Base-by-base conservation (phyloP, 306 rosid species). In the Luffa aegyptiaca region DNA sequence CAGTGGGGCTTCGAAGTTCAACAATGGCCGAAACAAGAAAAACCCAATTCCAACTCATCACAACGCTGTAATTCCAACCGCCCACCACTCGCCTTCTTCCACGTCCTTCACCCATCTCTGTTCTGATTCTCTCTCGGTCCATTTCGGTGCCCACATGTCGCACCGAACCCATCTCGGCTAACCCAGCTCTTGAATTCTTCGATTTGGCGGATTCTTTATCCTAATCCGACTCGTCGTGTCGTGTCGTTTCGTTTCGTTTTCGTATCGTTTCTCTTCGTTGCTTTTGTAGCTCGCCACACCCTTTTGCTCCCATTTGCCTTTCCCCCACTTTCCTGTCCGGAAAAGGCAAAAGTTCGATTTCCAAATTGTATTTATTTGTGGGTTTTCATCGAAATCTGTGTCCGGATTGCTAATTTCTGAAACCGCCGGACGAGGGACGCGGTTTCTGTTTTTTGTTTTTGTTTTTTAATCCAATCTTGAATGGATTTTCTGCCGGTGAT, bases 361-460 rank as follows among this genome's bases (percentile, higher is more conserved):
- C 5, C 8, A 74, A 74, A 13, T 48, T 33, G 41, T 33, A 14
- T 74, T 8, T 14, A 7, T 51, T 44, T 51, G 45, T 49, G 62
- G 77, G 56, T 21, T 70, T 45, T 70, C 76, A 45, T 70, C n/a
- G 76, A 45, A 70, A 70, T 70, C 41, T 37, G 56, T 45, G 76
- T 70, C 75, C 16, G 13, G 31, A 16, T 64, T 64, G 16, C 21
- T 16, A 36, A 2, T 35, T n/a, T 31, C 18, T 26, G 8, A 59
- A 59, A 63, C 70, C 26, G 49, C 48, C 2, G 73, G 73, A 7
- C 46, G 72, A 5, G 73, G 48, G 31, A 17, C 48, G 73, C 5
- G 51, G 48, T 68, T 66, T 18, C 20, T 8, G 3, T 3, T 21
- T 17, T 55, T 6, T 9, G 16, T 26, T 11, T 53, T 36, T 37